These are phyloP conservation scores for Cercophora samala DNA, from an alignment of 495 filamentous ascomycete genomes.

Conservation along the genomic window DNA sequence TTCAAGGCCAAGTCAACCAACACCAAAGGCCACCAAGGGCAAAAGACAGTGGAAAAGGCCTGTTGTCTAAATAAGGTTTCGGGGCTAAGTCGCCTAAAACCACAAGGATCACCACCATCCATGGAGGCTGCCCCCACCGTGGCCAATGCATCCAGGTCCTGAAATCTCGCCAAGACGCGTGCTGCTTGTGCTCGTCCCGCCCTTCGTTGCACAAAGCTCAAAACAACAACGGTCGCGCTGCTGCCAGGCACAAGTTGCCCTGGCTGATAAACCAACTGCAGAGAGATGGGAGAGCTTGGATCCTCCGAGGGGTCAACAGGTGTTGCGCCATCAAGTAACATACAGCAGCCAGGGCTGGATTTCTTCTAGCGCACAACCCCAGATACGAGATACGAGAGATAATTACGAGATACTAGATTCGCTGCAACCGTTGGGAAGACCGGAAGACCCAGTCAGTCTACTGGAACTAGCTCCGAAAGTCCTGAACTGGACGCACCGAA, in stretches of 20 bases:
- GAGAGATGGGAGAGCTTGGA: neutral
- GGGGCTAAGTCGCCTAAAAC: slow-evolving; percentile 16
- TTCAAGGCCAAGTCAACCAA: neutral
- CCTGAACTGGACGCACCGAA: neutral
- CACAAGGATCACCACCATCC: neutral
- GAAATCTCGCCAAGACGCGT: neutral
- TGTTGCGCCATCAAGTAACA: neutral
- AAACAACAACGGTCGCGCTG: neutral
- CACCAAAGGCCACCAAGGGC: neutral
- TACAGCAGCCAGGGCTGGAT: no score
- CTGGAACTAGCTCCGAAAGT: neutral
- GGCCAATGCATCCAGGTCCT: neutral
- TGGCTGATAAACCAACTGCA: neutral
- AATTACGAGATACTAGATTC: no score
- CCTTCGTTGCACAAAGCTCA: neutral
- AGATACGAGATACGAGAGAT: neutral
- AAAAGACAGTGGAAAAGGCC: neutral
- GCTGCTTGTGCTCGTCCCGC: slow-evolving; percentile 1
- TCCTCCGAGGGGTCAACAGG: neutral
- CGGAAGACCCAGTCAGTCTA: neutral
- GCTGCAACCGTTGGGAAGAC: no score
- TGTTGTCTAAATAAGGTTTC: slow-evolving; percentile 30
- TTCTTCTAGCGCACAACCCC: neutral
- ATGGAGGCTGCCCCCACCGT: neutral
- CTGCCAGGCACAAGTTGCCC: neutral